Percentiles rank a stretch among this genome's conserved stretches.
Evolutionary conservation across 1,284 basidiomycete genomes (phyloP).

Genomic region (Fomitopsis pinicola): DNA sequence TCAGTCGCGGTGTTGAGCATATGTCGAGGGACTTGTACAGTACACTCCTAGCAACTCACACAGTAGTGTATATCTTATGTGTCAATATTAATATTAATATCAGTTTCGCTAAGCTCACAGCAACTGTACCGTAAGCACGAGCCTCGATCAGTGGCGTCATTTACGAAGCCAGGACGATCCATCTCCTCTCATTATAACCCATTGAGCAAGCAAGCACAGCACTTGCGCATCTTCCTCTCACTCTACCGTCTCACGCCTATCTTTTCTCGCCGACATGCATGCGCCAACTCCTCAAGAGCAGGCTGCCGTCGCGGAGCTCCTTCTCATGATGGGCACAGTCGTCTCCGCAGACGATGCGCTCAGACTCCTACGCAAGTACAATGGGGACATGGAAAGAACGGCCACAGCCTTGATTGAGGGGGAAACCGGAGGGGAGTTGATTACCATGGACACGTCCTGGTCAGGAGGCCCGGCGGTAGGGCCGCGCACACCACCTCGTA

Average conservation of each 20-base stretch:
- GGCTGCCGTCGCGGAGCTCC: conserved; percentile 33
- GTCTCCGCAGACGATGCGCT: conserved; percentile 43
- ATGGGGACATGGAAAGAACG: conserved; percentile 57
- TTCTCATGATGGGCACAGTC: conserved; percentile 32
- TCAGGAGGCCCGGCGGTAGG: conserved; percentile 10
- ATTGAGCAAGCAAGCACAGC: too few species aligned
- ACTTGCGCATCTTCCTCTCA: too few species aligned
- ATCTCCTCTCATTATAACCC: too few species aligned
- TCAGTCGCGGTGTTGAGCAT: background rate
- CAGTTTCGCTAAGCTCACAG: too few species aligned
- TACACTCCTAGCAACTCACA: too few species aligned
- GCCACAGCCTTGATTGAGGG: conserved; percentile 56
- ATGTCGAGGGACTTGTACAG: background rate
- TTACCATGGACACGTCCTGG: conserved; percentile 7
- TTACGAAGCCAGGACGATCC: too few species aligned
- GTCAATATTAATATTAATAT: too few species aligned
- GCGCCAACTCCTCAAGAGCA: conserved; percentile 12
- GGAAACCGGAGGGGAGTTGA: conserved; percentile 29
- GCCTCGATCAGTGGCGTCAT: too few species aligned
- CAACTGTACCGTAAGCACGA: too few species aligned
- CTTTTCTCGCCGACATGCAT: conserved; percentile 2
- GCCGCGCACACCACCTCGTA: conserved; percentile 31
- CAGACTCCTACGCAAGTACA: conserved; percentile 51
- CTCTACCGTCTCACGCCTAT: background rate
- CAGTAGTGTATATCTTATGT: too few species aligned